Conservation (phyloP, 495 filamentous ascomycete genomes). For the Opeltia flavorubescens region DNA sequence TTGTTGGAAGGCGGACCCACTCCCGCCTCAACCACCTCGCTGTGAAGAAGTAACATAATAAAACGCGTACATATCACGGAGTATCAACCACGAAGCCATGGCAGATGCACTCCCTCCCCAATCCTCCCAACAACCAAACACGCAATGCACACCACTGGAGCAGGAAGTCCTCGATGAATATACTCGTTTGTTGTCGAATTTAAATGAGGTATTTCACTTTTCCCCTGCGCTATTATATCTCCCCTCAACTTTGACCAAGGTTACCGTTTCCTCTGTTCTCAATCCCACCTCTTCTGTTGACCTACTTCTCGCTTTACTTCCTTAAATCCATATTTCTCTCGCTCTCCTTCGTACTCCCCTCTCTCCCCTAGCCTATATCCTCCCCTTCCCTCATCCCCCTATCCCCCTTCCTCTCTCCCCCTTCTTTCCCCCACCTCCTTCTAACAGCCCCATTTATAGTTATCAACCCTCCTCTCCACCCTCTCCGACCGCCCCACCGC, state of each 20-base stretch:
- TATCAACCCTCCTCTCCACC: constrained; percentile 44
- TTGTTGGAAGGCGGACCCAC: too few species aligned
- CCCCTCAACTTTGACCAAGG: constrained; percentile 47
- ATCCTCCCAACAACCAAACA: background rate
- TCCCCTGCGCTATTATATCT: constrained; percentile 39
- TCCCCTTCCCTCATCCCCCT: constrained; percentile 11
- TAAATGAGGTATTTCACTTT: constrained; percentile 56
- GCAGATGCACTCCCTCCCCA: background rate
- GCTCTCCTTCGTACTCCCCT: constrained; percentile 19
- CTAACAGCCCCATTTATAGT: constrained; percentile 23
- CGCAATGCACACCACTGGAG: constrained; percentile 56
- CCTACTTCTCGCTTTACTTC: too few species aligned
- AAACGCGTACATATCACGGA: too few species aligned
- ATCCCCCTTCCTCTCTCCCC: constrained; percentile 22
- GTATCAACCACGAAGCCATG: too few species aligned
- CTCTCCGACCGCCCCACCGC: constrained; percentile 49
- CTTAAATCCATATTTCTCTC: too few species aligned
- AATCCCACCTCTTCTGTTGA: too few species aligned
- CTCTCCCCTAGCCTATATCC: constrained; percentile 23
- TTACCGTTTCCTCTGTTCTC: constrained; percentile 27
- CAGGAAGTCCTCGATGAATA: constrained; percentile 95
- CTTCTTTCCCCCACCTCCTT: constrained; percentile 20
- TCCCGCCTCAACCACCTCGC: too few species aligned
- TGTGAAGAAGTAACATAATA: too few species aligned
- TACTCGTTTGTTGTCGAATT: constrained; percentile 68